Evolutionary conservation across 2,329 filamentous ascomycete genomes (phyloP), one percentile per base, ranked within the genome.

Genomic region (Septoria petroselini): DNA sequence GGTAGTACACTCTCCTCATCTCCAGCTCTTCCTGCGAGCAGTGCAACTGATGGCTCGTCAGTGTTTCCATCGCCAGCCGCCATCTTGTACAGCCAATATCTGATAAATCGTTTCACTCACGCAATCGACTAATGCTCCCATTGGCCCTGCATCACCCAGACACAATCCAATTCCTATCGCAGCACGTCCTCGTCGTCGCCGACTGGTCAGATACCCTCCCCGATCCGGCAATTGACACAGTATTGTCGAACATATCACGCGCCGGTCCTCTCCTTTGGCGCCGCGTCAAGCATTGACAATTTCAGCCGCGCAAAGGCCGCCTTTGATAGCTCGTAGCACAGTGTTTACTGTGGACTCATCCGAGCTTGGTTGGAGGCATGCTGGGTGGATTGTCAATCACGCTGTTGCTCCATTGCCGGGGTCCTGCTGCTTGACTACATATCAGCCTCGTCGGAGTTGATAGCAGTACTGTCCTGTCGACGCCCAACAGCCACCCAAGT

Each of bases 31-130:
- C 50, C 38, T 33, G 15, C 38, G 41, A 40, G 31, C 39, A 52
- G 27, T 18, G 18, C 44, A 34, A 52, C 53, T 58, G 51, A 58
- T 58, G 56, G 56, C 49, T 50, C 30, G 50, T 48, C 48, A 38
- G 47, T 48, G 42, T 48, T 39, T 30, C 14, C 5, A 33, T 33
- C 5, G 30, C 30, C 30, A 12, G 30, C 23, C 23, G 23, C 23
- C 5, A 27, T 27, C 23, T 27, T 27, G 23, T 27, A 27, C 23
- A 27, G 23, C 23, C 5, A n/a, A n/a, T 14, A 35, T 41, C 23
- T 34, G 34, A 12, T 40, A 53, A 14, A 42, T 33, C 40, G 35
- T 29, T 40, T 43, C 31, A 31, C 37, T 33, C 37, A 40, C 19
- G 27, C 15, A 25, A 45, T 31, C 41, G 41, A 46, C 43, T 39